These are phyloP conservation scores for Stemphylium lycopersici DNA, from an alignment of 2,329 filamentous ascomycete species.

Conservation along the genomic window DNA sequence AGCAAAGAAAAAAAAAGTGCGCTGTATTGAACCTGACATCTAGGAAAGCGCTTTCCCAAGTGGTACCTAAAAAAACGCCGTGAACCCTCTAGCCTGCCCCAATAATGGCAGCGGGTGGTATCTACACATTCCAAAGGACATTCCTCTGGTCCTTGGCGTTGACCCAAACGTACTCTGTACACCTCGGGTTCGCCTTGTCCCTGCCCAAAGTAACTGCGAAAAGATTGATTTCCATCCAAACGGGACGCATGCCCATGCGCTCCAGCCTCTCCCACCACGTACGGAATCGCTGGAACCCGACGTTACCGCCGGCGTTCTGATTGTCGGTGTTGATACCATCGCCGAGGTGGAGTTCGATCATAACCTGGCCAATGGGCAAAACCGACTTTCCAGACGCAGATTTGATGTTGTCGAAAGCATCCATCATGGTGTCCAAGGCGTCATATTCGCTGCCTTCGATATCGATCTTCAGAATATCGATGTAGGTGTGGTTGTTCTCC, in stretches of 20 bases:
- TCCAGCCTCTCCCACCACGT: constrained; percentile 45
- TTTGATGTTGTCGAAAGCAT: constrained; percentile 30
- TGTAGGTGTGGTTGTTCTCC: constrained; percentile 42
- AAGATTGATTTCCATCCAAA: constrained; percentile 44
- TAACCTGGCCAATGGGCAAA: constrained; percentile 42
- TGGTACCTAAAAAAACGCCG: not conserved
- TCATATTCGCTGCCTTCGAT: constrained; percentile 43
- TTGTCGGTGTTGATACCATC: constrained; percentile 21
- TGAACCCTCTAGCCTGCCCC: no score
- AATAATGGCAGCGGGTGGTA: not conserved
- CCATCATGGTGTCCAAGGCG: constrained; percentile 40
- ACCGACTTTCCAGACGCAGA: constrained; percentile 27
- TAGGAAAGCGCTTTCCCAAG: not conserved
- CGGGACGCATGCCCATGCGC: constrained; percentile 43
- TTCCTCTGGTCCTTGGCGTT: constrained; percentile 38
- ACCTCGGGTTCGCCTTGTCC: constrained; percentile 36
- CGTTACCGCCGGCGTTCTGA: constrained; percentile 16
- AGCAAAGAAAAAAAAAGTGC: no score
- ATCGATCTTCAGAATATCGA: constrained; percentile 45
- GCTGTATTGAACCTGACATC: not conserved
- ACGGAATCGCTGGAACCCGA: constrained; percentile 36
- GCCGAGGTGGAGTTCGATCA: constrained; percentile 43
- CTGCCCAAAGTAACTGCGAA: constrained; percentile 38
- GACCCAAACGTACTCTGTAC: constrained; percentile 45
- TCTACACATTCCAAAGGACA: constrained; percentile 34